These are phyloP conservation scores for Lactarius evosmus DNA, from an alignment of 768 basidiomycete genomes.

Conservation along the genomic window DNA sequence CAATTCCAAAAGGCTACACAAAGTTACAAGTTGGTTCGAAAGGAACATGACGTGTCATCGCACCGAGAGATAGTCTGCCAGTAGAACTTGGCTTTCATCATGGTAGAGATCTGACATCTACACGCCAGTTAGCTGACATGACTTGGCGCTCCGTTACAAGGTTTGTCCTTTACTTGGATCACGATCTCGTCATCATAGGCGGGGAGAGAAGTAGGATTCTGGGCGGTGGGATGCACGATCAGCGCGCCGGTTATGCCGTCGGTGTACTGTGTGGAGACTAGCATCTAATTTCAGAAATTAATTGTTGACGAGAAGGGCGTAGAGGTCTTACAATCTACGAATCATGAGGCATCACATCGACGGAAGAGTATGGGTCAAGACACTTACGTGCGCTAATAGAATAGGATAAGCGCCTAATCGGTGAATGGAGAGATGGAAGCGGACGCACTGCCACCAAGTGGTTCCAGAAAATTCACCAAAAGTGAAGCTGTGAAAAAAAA, in stretches of 20 bases:
- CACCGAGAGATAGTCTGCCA: constrained; percentile 31
- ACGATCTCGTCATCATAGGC: constrained; percentile 42
- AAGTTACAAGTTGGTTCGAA: not conserved
- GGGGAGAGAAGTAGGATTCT: constrained; percentile 35
- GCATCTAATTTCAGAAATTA: not conserved
- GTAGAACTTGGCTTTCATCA: constrained; percentile 29
- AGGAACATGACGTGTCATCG: constrained; percentile 16
- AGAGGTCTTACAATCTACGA: constrained; percentile 28
- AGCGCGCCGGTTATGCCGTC: constrained; percentile 51
- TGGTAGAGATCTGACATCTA: constrained; percentile 41
- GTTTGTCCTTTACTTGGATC: constrained; percentile 18
- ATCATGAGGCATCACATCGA: not conserved
- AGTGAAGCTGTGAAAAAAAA: constrained; percentile 36
- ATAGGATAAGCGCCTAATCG: not conserved
- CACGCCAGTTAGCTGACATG: constrained; percentile 23
- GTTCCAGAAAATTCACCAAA: constrained; percentile 45
- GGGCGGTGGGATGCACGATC: constrained; percentile 42
- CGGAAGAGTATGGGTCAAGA: not conserved
- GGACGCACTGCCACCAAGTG: constrained; percentile 48
- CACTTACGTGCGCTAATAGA: constrained; percentile 32
- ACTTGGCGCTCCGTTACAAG: not conserved
- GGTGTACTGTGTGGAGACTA: constrained; percentile 40
- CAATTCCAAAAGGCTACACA: constrained; percentile 33
- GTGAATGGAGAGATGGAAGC: not conserved
- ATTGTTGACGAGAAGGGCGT: not conserved